Conservation (phyloP, 805 yeast species). For the Yamadazyma olivae region DNA sequence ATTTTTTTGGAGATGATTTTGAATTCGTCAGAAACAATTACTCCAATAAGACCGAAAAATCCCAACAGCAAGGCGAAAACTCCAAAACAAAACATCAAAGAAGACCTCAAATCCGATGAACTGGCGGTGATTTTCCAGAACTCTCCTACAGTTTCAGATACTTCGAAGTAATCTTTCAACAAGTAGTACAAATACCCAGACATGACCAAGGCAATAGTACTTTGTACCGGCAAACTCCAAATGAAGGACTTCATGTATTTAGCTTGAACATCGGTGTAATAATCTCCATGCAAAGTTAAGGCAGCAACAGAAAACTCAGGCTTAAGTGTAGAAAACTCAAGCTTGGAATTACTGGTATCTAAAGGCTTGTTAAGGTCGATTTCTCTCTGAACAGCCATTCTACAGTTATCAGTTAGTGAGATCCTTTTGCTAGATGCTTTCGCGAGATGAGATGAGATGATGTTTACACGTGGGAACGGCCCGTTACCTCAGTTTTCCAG, state of each 20-base stretch:
- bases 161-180: conserved; percentile 27
- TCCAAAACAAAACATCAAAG: conserved; percentile 29
- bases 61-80: conserved; percentile 14
- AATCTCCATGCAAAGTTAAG: conserved; percentile 62
- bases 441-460: conserved; percentile 1
- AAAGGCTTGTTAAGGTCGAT: conserved; percentile 55
- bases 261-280: conserved; percentile 46
- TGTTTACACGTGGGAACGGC: conserved; percentile 4
- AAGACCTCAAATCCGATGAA: conserved; percentile 23
- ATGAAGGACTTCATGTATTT: conserved; percentile 43
- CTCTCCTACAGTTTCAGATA: conserved; percentile 28
- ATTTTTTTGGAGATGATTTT: conserved; percentile 31
- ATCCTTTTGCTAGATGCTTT: background rate
- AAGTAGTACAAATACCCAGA: conserved; percentile 16
- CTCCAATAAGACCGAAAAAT: conserved; percentile 20
- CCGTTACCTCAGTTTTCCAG: too few relatives aligned
- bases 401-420: background rate
- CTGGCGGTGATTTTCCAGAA: conserved; percentile 20
- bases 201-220: conserved; percentile 14
- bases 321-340: conserved; percentile 44
- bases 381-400: conserved; percentile 47
- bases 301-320: conserved; percentile 63
- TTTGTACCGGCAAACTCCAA: conserved; percentile 38
- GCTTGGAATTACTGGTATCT: conserved; percentile 51
- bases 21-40: conserved; percentile 47